A percentile compares a stretch with the other conserved stretches of the same genome.
phyloP scores from a whole-genome alignment of 106 monocot species.

The Dendrobium officinale region DNA sequence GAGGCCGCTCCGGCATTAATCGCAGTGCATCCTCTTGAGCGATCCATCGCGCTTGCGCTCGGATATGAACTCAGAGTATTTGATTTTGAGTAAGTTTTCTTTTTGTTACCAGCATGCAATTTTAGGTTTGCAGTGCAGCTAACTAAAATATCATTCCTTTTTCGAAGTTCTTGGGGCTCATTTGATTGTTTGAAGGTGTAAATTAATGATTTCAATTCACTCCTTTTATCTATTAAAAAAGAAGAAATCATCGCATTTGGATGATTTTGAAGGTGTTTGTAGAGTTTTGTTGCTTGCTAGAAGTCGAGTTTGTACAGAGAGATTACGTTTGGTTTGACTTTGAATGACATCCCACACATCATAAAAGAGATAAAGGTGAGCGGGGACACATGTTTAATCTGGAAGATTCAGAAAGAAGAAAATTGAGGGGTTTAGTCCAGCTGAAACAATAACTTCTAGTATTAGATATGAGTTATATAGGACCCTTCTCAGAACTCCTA shows the following conservation, averaged over 20 bases:
- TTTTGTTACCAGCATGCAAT: background rate
- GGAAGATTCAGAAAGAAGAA: background rate
- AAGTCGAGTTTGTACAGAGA: background rate
- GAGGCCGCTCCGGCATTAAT: slow-evolving; percentile 23
- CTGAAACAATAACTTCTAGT: no score
- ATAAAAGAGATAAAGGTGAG: background rate
- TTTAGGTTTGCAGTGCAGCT: background rate
- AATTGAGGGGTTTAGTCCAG: no score
- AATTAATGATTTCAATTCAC: no score
- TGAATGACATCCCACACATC: background rate
- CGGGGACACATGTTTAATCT: background rate
- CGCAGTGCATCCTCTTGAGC: slow-evolving; percentile 15
- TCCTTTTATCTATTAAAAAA: no score
- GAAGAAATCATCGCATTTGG: background rate
- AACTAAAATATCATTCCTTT: background rate
- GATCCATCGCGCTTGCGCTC: slow-evolving; percentile 14
- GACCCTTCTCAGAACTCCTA: no score
- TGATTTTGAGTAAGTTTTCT: slow-evolving; percentile 16
- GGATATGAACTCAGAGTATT: slow-evolving; percentile 18
- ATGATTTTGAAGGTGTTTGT: background rate
- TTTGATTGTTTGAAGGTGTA: background rate
- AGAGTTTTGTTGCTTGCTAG: background rate
- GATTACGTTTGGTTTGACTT: background rate
- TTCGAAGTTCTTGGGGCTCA: background rate
- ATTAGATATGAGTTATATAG: no score